Evolutionary conservation across 2,329 filamentous ascomycete genomes (phyloP), one percentile per base, ranked within the genome.

Genomic region (Apiospora hydei): DNA sequence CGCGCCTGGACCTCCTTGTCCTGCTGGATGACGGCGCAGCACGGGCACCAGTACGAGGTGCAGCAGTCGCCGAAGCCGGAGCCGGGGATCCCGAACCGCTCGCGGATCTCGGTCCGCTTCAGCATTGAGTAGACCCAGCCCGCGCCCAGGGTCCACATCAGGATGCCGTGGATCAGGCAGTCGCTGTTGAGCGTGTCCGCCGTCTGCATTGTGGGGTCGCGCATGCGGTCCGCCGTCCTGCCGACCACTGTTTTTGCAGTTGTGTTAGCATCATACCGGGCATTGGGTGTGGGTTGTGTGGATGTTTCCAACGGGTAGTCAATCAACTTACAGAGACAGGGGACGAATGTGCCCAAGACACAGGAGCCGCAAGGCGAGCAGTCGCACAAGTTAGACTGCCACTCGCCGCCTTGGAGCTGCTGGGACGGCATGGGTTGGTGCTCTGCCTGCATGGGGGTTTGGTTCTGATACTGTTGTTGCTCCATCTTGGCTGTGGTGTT

Each of bases 11-110:
- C 84, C 77, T 91, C 89, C 75, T 89, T 88, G 72, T 90, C 88
- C 71, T 90, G 84, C 81, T 91, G 89, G 74, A 90, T 83, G 72
- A 90, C 79, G 7, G 84, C 83, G 76, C 89, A 91, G 83, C 88
- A 90, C 47, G 82, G 78, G 78, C 89, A 72, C 81, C 85, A 90
- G 79, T 82, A 89, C 18, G 85, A 81, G n/a, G 81, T 78, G 75
- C 85, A 86, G 80, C 84, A 91, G 77, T 91, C 89, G 46, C 79
- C 79, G 72, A 78, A 79, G 49, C 82, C 83, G 67, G 81, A 83
- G 47, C 88, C 88, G 66, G 86, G 79, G 76, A 91, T 89, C 74
- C 83, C 83, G 80, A 87, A 89, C 53, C 82, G 83, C 70, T 87
- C 81, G 68, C 88, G 86, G 75, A 90, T 86, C 76, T 88, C 84